A percentile compares a stretch with the other conserved stretches of the same genome.
Evolutionary conservation across 2,329 filamentous ascomycete species (phyloP).

Genomic region (Furcasterigmium sp.): DNA sequence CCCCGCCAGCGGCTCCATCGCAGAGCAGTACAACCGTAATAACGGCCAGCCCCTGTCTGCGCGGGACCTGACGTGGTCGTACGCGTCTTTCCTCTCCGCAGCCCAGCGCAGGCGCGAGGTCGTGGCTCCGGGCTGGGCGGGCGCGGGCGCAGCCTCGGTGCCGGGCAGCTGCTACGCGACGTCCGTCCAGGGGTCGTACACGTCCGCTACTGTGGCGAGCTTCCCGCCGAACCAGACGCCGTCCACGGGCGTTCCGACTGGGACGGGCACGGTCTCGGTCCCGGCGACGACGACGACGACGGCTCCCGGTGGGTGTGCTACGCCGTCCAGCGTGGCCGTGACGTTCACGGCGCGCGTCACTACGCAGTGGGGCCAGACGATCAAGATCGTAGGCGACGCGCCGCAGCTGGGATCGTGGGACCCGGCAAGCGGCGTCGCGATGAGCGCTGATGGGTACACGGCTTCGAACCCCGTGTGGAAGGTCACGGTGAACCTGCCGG

Average conservation of each 20-base stretch:
- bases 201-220: slow-evolving; percentile 36
- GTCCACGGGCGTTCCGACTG: slow-evolving; percentile 19
- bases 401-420: slow-evolving; percentile 60
- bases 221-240: slow-evolving; percentile 47
- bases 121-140: slow-evolving; percentile 53
- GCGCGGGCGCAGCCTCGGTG: slow-evolving; percentile 35
- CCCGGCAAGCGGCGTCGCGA: slow-evolving; percentile 42
- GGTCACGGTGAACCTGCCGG: slow-evolving; percentile 45
- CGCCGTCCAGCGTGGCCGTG: slow-evolving; percentile 46
- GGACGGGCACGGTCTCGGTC: slow-evolving; percentile 8
- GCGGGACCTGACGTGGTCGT: slow-evolving; percentile 67
- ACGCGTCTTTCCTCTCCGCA: slow-evolving; percentile 64
- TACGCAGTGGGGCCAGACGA: slow-evolving; percentile 56
- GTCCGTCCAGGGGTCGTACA: slow-evolving; percentile 46
- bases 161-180: slow-evolving; percentile 43
- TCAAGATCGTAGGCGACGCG: slow-evolving; percentile 60
- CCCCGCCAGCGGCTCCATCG: slow-evolving; percentile 54
- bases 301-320: slow-evolving; percentile 28
- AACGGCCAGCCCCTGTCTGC: slow-evolving; percentile 55
- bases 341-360: slow-evolving; percentile 55
- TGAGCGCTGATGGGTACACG: slow-evolving; percentile 57
- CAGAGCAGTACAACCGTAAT: slow-evolving; percentile 60
- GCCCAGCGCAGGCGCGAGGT: slow-evolving; percentile 48
- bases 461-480: slow-evolving; percentile 56
- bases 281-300: slow-evolving; percentile 17